Evolutionary conservation across 1,139 yeast species (phyloP).

Genomic region (Yamadazyma diospyri): DNA sequence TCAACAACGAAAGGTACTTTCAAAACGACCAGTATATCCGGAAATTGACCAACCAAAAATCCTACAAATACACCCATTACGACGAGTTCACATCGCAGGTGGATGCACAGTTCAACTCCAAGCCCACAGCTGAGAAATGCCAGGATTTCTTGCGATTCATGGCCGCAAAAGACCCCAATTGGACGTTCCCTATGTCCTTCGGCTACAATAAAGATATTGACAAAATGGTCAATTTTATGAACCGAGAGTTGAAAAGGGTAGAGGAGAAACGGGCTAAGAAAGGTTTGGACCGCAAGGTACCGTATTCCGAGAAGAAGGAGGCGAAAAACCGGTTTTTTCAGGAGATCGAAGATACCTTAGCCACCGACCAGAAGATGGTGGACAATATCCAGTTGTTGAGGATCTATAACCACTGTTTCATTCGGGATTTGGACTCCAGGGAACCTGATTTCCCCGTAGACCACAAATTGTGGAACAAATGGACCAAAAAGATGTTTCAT

Average conservation of each 20-base stretch:
- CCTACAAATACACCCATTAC: constrained; percentile 26
- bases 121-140: constrained; percentile 24
- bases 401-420: constrained; percentile 36
- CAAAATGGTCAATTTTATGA: constrained; percentile 16
- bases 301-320: constrained; percentile 3
- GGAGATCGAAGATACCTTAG: constrained; percentile 8
- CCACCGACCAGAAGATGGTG: constrained; percentile 32
- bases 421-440: background rate
- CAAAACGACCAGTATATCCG: constrained; percentile 18
- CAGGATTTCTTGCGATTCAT: constrained; percentile 25
- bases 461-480: constrained; percentile 14
- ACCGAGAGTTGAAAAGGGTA: constrained; percentile 9
- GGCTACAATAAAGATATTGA: constrained; percentile 30
- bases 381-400: constrained; percentile 33
- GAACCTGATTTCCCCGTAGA: constrained; percentile 4
- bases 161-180: constrained; percentile 20
- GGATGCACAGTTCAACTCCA: constrained; percentile 12
- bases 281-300: constrained; percentile 4
- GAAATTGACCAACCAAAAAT: constrained; percentile 25
- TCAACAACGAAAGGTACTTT: constrained; percentile 5
- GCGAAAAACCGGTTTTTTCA: constrained; percentile 7
- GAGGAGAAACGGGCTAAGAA: constrained; percentile 10
- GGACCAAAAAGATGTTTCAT: constrained; percentile 28
- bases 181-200: constrained; percentile 20
- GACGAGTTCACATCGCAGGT: constrained; percentile 16